Conservation (phyloP, 73 alveolate species). For the Diophrys sp. region DNA sequence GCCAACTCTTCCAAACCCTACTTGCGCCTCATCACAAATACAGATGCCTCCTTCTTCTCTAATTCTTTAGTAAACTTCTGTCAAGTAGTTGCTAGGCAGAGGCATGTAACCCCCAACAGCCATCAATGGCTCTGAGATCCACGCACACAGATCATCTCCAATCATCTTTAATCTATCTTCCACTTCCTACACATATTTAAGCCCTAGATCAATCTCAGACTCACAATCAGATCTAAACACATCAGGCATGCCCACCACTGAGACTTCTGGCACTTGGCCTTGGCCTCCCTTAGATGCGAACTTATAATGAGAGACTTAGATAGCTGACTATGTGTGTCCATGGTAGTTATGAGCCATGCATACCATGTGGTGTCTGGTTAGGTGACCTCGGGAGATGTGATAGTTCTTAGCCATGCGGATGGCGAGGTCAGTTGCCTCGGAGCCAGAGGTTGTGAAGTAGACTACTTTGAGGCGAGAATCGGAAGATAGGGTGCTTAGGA, state of each 20-base stretch:
- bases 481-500: not conserved
- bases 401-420: slow-evolving; percentile 24
- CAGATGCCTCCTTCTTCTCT: slow-evolving; percentile 37
- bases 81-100: slow-evolving; percentile 26
- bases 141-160: not conserved
- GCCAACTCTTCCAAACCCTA: slow-evolving; percentile 51
- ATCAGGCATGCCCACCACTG: slow-evolving; percentile 27
- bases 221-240: slow-evolving; percentile 13
- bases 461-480: not conserved
- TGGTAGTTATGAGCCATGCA: slow-evolving; percentile 36
- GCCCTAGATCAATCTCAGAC: slow-evolving; percentile 9
- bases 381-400: not conserved
- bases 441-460: slow-evolving; percentile 27
- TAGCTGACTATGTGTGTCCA: slow-evolving; percentile 29
- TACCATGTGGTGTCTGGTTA: slow-evolving; percentile 3
- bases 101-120: slow-evolving; percentile 28
- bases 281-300: slow-evolving; percentile 35
- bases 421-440: slow-evolving; percentile 44
- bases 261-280: slow-evolving; percentile 5
- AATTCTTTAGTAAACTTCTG: not conserved
- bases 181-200: not conserved
- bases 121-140: slow-evolving; percentile 11
- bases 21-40: slow-evolving; percentile 42
- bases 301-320: slow-evolving; percentile 33
- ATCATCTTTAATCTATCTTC: not conserved